Conservation (phyloP, 345 rosid genomes). For the Hypericum perforatum region DNA sequence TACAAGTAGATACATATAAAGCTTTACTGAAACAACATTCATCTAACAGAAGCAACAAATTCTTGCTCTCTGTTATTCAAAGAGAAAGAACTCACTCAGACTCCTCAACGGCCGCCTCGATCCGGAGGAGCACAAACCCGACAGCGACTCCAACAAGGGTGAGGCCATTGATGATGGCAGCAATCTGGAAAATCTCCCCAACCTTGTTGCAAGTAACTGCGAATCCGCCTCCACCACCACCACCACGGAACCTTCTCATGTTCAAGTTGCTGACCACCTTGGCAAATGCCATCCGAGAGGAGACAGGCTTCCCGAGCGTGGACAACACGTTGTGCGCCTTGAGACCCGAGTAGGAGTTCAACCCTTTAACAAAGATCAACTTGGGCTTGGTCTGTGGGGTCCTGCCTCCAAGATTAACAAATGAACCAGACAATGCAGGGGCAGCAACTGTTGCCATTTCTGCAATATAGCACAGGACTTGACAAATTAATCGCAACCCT, state of each 20-base stretch:
- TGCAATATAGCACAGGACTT: too few species aligned
- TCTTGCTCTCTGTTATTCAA: slow-evolving; percentile 5
- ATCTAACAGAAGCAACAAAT: too few species aligned
- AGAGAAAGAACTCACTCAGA: slow-evolving; percentile 22
- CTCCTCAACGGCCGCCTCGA: slow-evolving; percentile 51
- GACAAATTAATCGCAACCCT: too few species aligned
- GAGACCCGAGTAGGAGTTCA: slow-evolving; percentile 32
- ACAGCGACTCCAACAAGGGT: slow-evolving; percentile 49
- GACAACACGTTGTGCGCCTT: slow-evolving; percentile 34
- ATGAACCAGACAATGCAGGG: neutral
- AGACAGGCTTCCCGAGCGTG: slow-evolving; percentile 27
- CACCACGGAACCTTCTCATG: slow-evolving; percentile 9
- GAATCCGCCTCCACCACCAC: slow-evolving; percentile 29
- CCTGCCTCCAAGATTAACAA: neutral
- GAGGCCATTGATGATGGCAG: slow-evolving; percentile 50
- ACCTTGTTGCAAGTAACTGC: slow-evolving; percentile 30
- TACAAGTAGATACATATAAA: too few species aligned
- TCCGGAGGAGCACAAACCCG: slow-evolving; percentile 50
- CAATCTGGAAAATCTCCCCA: slow-evolving; percentile 49
- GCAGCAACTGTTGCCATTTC: slow-evolving; percentile 14
- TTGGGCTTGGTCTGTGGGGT: slow-evolving; percentile 20
- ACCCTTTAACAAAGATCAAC: slow-evolving; percentile 25
- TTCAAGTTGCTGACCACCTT: slow-evolving; percentile 26
- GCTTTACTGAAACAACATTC: too few species aligned
- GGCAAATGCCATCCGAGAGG: slow-evolving; percentile 32